Conservation (phyloP, 163 green algal species). For the Chlorella variabilis region DNA sequence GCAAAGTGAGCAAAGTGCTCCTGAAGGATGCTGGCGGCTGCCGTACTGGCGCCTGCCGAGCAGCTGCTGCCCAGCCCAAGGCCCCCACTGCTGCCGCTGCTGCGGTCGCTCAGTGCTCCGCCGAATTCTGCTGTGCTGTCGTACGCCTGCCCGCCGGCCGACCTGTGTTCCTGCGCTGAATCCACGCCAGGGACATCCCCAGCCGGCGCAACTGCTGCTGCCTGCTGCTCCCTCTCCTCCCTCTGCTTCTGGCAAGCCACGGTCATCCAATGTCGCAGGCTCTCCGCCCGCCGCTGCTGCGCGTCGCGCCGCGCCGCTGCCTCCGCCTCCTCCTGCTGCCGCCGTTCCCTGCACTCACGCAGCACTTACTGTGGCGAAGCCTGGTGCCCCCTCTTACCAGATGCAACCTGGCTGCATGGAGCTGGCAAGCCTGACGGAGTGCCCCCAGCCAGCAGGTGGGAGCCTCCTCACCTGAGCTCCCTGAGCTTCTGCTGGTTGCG, state of each 20-base stretch:
- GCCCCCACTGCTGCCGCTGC: too few species aligned
- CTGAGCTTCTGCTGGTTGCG: constrained; percentile 21
- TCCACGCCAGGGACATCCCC: background rate
- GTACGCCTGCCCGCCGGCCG: too few species aligned
- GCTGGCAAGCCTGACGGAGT: background rate
- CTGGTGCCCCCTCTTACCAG: background rate
- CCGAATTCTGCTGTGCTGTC: too few species aligned
- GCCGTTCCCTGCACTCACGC: constrained; percentile 19
- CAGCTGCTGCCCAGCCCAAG: too few species aligned
- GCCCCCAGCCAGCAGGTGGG: background rate
- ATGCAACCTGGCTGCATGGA: too few species aligned
- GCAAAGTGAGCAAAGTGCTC: too few species aligned
- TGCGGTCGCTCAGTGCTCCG: too few species aligned
- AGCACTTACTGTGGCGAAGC: background rate
- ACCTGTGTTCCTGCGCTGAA: too few species aligned
- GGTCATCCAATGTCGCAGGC: constrained; percentile 18
- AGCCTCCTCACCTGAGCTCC: background rate
- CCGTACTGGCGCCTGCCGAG: too few species aligned
- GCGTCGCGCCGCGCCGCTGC: constrained; percentile 6
- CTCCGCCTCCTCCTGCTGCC: constrained; percentile 30
- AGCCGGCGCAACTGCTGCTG: background rate
- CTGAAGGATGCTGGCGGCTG: too few species aligned
- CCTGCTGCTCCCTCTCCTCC: constrained; percentile 13
- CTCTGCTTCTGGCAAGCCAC: background rate
- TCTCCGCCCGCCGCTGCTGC: constrained; percentile 13